A percentile compares a stretch with the other conserved stretches of the same genome.
phyloP scores from a whole-genome alignment of 148 eudicot genomes.

The Arctostaphylos glauca region DNA sequence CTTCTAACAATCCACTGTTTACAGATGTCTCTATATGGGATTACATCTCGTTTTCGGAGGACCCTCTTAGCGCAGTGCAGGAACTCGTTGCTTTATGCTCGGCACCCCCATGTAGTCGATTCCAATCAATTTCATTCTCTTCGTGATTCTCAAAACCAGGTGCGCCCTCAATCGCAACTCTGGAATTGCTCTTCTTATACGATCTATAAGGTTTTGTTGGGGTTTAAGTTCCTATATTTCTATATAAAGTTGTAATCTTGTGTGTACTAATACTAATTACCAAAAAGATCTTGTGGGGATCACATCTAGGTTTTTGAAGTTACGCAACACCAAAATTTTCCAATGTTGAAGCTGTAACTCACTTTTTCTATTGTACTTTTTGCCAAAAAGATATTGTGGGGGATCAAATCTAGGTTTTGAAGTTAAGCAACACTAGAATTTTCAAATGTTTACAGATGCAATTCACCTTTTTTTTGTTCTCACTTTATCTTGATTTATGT shows the following conservation, averaged over 20 bases:
- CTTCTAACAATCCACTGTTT: not conserved
- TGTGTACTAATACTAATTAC: not conserved
- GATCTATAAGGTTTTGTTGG: slow-evolving; percentile 34
- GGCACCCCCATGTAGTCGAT: slow-evolving; percentile 15
- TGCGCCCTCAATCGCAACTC: slow-evolving; percentile 13
- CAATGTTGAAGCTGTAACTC: not conserved
- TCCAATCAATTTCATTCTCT: slow-evolving; percentile 43
- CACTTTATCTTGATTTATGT: not conserved
- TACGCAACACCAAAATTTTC: not conserved
- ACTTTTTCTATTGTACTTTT: too few relatives aligned
- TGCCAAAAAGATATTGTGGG: too few relatives aligned
- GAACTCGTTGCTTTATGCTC: slow-evolving; percentile 27
- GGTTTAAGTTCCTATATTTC: slow-evolving; percentile 27
- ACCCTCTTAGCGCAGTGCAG: slow-evolving; percentile 36
- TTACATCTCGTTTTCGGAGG: slow-evolving; percentile 43
- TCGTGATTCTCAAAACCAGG: slow-evolving; percentile 34
- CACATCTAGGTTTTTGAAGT: not conserved
- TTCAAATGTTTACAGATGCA: too few relatives aligned
- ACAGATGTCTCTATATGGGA: slow-evolving; percentile 52
- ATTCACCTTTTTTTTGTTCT: not conserved
- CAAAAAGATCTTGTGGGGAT: too few relatives aligned
- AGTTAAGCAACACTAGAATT: too few relatives aligned
- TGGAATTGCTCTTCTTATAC: not conserved
- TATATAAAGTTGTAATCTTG: not conserved
- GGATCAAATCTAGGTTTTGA: too few relatives aligned